These are phyloP conservation scores for Cutaneotrichosporon cutaneum DNA, from an alignment of 1,284 basidiomycete species.

Conservation along the genomic window DNA sequence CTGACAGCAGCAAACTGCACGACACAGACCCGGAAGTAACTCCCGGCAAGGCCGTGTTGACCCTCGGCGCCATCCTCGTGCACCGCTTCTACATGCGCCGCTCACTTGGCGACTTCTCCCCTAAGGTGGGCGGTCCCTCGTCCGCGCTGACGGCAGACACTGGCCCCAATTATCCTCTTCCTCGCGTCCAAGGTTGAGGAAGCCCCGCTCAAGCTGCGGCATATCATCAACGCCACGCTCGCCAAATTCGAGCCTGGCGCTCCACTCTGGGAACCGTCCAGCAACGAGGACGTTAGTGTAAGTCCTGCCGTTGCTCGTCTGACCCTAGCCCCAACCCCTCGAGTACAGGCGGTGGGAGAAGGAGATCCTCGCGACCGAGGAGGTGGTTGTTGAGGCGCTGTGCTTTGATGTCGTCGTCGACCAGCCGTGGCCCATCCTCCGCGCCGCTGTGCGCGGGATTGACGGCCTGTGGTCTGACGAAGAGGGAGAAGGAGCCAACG, in stretches of 20 bases:
- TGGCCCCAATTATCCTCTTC: conserved; percentile 86
- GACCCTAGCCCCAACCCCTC: conserved; percentile 49
- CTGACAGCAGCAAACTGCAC: conserved; percentile 2
- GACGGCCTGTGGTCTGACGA: conserved; percentile 20
- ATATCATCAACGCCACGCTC: conserved; percentile 42
- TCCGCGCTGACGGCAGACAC: conserved; percentile 61
- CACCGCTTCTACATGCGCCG: conserved; percentile 94
- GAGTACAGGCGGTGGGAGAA: conserved; percentile 72
- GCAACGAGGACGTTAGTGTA: conserved; percentile 8
- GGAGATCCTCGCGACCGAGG: conserved; percentile 74
- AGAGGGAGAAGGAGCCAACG: conserved; percentile 1
- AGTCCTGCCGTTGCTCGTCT: neutral
- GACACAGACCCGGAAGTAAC: conserved; percentile 24
- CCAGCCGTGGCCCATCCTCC: conserved; percentile 72
- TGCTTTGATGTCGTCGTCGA: conserved; percentile 88
- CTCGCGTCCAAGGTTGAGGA: conserved; percentile 74
- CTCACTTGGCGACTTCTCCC: conserved; percentile 75
- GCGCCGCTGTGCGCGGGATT: conserved; percentile 60
- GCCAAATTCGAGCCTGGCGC: conserved; percentile 34
- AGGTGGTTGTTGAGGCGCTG: conserved; percentile 77
- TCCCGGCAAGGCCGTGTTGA: conserved; percentile 55
- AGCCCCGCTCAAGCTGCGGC: conserved; percentile 39
- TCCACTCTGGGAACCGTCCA: conserved; percentile 31
- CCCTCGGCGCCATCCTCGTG: conserved; percentile 82
- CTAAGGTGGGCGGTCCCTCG: conserved; percentile 29